phyloP scores from a whole-genome alignment of 2,329 filamentous ascomycete species.

The Botryotinia convoluta region DNA sequence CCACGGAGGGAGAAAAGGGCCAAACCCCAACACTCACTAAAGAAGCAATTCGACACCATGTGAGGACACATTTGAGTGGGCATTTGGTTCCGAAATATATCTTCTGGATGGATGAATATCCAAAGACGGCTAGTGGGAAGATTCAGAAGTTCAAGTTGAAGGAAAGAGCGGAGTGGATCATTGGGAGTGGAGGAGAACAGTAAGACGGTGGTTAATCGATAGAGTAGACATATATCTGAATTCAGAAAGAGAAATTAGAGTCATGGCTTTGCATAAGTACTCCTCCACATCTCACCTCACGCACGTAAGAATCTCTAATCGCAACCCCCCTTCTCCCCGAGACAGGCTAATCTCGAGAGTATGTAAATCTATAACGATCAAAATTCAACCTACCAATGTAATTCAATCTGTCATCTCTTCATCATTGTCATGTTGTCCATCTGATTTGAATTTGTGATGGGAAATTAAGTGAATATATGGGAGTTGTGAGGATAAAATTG shows the following conservation, averaged over 20 bases:
- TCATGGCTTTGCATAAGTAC: not conserved
- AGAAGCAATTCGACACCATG: constrained; percentile 68
- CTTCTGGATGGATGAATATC: constrained; percentile 83
- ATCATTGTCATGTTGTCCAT: not conserved
- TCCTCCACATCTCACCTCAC: not conserved
- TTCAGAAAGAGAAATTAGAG: not conserved
- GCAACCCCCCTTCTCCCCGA: not conserved
- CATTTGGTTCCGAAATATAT: constrained; percentile 85
- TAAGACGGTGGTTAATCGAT: not conserved
- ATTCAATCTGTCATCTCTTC: not conserved
- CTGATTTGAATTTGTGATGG: no score
- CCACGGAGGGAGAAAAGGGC: constrained; percentile 24
- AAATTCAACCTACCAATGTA: not conserved
- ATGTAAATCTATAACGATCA: not conserved
- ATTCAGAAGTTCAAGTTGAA: constrained; percentile 90
- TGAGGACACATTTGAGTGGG: constrained; percentile 62
- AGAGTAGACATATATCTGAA: not conserved
- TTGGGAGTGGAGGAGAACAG: not conserved
- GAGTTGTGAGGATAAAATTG: no score
- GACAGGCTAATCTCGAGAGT: not conserved
- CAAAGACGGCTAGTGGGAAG: constrained; percentile 95
- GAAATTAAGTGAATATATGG: no score
- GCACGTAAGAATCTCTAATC: not conserved
- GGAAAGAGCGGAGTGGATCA: constrained; percentile 43
- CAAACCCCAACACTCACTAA: constrained; percentile 45